Conservation (phyloP, 2,329 filamentous ascomycete genomes). For the Paraphoma sp. region DNA sequence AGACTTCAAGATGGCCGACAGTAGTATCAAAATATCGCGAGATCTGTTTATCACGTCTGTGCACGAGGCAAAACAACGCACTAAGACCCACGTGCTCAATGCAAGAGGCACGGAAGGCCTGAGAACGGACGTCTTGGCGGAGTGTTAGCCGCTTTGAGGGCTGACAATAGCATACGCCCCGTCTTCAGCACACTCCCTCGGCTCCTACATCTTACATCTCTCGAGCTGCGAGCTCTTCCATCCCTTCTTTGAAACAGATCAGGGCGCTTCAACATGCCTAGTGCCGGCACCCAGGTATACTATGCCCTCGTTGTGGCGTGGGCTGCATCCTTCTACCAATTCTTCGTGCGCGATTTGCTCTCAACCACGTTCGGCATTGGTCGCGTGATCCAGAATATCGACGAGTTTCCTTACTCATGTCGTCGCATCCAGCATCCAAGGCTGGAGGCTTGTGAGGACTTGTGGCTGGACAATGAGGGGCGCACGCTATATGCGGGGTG, state of each 20-base stretch:
- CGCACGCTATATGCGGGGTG: slow-evolving; percentile 39
- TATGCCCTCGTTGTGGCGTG: slow-evolving; percentile 31
- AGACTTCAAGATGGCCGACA: background rate
- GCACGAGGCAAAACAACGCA: background rate
- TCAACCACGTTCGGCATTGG: slow-evolving; percentile 30
- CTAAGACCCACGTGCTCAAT: slow-evolving; percentile 4
- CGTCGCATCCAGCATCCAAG: slow-evolving; percentile 28
- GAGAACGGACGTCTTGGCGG: background rate
- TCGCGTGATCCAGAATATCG: slow-evolving; percentile 32
- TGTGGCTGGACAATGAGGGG: slow-evolving; percentile 37
- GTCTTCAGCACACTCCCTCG: background rate
- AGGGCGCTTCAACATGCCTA: slow-evolving; percentile 11
- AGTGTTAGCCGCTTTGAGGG: background rate
- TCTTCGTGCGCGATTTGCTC: slow-evolving; percentile 32
- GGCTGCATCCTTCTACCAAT: slow-evolving; percentile 35
- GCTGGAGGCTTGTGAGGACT: slow-evolving; percentile 38
- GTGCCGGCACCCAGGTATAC: slow-evolving; percentile 15
- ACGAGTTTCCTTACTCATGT: slow-evolving; percentile 38
- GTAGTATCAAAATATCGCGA: too few species aligned
- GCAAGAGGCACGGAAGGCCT: background rate
- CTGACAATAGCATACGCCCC: background rate
- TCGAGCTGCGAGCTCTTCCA: background rate
- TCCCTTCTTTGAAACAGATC: too few species aligned
- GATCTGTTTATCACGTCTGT: too few species aligned
- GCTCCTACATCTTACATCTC: background rate